Conservation (phyloP, 306 rosid genomes). For the Alnus glutinosa region DNA sequence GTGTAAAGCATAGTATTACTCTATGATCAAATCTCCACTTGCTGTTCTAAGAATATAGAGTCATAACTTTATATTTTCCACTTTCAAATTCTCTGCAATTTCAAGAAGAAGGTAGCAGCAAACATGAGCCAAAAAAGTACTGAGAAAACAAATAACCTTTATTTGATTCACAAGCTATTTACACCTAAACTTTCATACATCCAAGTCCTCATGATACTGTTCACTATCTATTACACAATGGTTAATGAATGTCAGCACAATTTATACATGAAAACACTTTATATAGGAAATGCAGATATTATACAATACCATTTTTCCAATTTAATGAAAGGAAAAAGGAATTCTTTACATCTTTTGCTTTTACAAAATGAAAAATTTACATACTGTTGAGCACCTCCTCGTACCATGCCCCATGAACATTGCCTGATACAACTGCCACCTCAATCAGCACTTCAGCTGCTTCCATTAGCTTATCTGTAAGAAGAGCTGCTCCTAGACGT, state of each 20-base stretch:
- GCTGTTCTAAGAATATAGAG: no score
- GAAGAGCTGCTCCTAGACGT: constrained; percentile 31
- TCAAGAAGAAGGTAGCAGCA: no score
- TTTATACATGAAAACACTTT: background rate
- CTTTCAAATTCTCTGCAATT: no score
- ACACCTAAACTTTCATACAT: background rate
- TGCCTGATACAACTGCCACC: constrained; percentile 32
- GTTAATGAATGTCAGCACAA: background rate
- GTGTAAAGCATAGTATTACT: no score
- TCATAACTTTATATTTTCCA: no score
- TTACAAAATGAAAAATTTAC: background rate
- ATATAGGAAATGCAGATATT: background rate
- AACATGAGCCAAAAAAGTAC: background rate
- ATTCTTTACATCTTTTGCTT: background rate
- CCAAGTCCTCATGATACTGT: background rate
- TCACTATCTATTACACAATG: background rate
- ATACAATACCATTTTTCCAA: background rate
- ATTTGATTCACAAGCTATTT: background rate
- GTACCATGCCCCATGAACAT: constrained; percentile 43
- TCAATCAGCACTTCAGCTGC: constrained; percentile 35
- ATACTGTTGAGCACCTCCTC: constrained; percentile 25
- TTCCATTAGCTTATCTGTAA: constrained; percentile 23
- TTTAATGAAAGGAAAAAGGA: background rate
- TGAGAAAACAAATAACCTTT: background rate
- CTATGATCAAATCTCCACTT: no score